These are phyloP conservation scores for Leersia perrieri DNA, from an alignment of 176 grass and related monocot genomes.

Conservation along the genomic window DNA sequence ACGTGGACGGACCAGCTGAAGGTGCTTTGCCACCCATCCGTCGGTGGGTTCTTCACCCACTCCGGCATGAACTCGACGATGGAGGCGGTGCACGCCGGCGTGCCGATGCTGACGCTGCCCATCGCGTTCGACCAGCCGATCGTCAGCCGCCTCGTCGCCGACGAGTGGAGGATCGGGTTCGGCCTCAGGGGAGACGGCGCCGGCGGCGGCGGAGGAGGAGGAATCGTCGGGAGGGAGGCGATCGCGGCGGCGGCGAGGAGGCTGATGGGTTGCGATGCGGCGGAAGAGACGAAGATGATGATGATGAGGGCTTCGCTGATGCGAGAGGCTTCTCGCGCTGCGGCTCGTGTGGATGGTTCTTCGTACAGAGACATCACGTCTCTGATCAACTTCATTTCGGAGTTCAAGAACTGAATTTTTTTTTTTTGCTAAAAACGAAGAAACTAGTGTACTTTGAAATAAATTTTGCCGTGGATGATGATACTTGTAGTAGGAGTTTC, in stretches of 20 bases:
- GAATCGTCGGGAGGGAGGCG: constrained; percentile 23
- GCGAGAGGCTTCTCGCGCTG: constrained; percentile 12
- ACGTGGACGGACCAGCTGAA: no score
- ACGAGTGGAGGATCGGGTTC: constrained; percentile 32
- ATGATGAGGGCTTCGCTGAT: constrained; percentile 20
- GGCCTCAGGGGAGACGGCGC: constrained; percentile 24
- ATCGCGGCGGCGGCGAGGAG: constrained; percentile 13
- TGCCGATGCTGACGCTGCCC: constrained; percentile 40
- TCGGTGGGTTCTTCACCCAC: no score
- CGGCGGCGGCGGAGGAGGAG: background rate
- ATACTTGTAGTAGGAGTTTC: no score
- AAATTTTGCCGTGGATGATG: no score
- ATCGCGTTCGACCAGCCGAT: constrained; percentile 40
- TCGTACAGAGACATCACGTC: constrained; percentile 29
- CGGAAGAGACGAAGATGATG: constrained; percentile 2
- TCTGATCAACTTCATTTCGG: no score
- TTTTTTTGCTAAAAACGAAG: no score
- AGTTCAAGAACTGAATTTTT: no score
- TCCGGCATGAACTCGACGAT: constrained; percentile 56
- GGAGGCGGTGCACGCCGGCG: constrained; percentile 22
- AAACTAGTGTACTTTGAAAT: no score
- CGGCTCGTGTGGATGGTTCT: no score
- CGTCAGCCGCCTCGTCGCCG: constrained; percentile 27
- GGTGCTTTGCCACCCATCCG: no score
- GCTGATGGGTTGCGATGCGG: constrained; percentile 23